Evolutionary conservation across 169 alveolate species (phyloP).

Genomic region (Plasmodium gaboni): DNA sequence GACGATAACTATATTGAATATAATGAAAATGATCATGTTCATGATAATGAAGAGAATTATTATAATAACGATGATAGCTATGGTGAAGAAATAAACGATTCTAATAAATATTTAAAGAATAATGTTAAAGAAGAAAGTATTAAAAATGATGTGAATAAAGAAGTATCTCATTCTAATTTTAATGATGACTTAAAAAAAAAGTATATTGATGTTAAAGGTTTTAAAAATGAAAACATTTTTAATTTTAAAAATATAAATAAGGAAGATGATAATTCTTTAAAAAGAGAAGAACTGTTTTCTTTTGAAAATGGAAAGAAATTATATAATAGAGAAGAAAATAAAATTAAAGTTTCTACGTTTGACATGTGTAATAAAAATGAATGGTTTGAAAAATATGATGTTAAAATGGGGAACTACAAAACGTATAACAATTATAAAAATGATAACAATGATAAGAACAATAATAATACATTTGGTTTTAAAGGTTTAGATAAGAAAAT

Average conservation of each 20-base stretch:
- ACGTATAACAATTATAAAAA: neutral
- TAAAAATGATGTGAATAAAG: neutral
- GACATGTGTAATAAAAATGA: neutral
- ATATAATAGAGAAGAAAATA: conserved; percentile 15
- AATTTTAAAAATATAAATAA: neutral
- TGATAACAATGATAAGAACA: conserved; percentile 1
- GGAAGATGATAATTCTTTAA: neutral
- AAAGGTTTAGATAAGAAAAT: neutral
- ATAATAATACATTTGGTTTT: too few species aligned
- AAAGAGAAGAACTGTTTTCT: conserved; percentile 26
- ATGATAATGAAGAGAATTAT: conserved; percentile 10
- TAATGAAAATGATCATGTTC: conserved; percentile 4
- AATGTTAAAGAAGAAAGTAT: neutral
- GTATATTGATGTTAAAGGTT: neutral
- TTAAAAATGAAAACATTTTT: neutral
- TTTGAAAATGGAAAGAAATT: conserved; percentile 21
- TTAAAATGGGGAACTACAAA: neutral
- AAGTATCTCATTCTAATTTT: neutral
- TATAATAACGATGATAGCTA: neutral
- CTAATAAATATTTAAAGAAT: neutral
- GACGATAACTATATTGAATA: conserved; percentile 2
- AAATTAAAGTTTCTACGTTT: neutral
- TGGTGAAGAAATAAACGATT: conserved; percentile 1
- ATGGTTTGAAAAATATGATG: conserved; percentile 26
- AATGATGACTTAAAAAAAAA: neutral